Conservation (phyloP, 2,329 filamentous ascomycete genomes). For the Aaosphaeria arxii region DNA sequence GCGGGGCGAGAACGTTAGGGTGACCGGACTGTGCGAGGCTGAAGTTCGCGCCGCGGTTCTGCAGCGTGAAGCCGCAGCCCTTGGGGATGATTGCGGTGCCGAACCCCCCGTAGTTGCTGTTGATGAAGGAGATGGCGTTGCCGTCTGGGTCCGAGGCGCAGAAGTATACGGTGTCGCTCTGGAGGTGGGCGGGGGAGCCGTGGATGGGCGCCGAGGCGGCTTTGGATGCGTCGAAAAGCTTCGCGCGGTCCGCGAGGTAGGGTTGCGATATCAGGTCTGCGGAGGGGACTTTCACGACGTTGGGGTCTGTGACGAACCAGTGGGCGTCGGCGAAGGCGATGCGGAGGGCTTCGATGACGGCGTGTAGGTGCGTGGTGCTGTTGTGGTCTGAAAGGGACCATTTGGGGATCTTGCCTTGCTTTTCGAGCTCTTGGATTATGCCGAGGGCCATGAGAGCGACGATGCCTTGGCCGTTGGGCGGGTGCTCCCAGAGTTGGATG, state of each 20-base stretch:
- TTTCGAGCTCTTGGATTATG: slow-evolving; percentile 83
- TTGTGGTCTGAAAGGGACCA: slow-evolving; percentile 77
- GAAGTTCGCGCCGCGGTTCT: slow-evolving; percentile 91
- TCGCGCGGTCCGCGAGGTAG: slow-evolving; percentile 70
- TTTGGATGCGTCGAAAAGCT: slow-evolving; percentile 57
- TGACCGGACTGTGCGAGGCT: slow-evolving; percentile 62
- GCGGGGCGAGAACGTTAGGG: slow-evolving; percentile 75
- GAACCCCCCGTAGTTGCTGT: slow-evolving; percentile 88
- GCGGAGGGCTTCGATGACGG: slow-evolving; percentile 80
- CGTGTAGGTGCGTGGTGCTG: slow-evolving; percentile 70
- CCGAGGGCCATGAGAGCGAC: slow-evolving; percentile 92
- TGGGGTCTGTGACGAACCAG: slow-evolving; percentile 89
- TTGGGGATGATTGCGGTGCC: slow-evolving; percentile 82
- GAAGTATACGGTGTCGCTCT: slow-evolving; percentile 94
- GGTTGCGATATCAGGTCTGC: slow-evolving; percentile 65
- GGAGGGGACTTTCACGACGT: slow-evolving; percentile 66
- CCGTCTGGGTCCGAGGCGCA: slow-evolving; percentile 75
- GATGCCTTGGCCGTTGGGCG: slow-evolving; percentile 93
- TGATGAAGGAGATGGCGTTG: slow-evolving; percentile 95
- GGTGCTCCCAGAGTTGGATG: slow-evolving; percentile 92
- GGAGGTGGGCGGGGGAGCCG: slow-evolving; percentile 73
- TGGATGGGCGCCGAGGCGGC: slow-evolving; percentile 57
- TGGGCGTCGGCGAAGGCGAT: slow-evolving; percentile 86
- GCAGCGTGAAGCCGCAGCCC: slow-evolving; percentile 87
- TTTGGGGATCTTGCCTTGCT: slow-evolving; percentile 67